phyloP scores from a whole-genome alignment of 2,329 filamentous ascomycete species.

The Lachnellula subtilissima region DNA sequence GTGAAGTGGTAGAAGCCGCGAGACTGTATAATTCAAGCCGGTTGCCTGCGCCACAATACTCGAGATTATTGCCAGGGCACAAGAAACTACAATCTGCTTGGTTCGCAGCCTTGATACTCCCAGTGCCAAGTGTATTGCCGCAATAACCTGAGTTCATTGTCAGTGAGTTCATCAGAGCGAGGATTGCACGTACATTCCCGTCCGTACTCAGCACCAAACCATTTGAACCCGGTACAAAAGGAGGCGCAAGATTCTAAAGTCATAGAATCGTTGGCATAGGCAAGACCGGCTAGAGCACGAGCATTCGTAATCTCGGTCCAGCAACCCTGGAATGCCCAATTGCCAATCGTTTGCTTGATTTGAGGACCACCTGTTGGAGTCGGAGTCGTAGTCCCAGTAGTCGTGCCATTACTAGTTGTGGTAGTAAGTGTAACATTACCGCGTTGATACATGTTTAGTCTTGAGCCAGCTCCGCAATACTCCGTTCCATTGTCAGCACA shows the following conservation, averaged over 20 bases:
- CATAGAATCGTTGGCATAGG: conserved; percentile 27
- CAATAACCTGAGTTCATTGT: conserved; percentile 22
- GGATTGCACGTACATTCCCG: conserved; percentile 30
- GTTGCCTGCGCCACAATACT: conserved; percentile 30
- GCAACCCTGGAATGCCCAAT: conserved; percentile 29
- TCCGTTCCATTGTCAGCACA: conserved; percentile 29
- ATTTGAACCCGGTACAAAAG: conserved; percentile 29
- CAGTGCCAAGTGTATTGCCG: conserved; percentile 23
- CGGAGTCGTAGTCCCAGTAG: conserved; percentile 2
- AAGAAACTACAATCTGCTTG: conserved; percentile 21
- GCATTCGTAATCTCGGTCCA: conserved; percentile 28
- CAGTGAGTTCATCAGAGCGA: not conserved
- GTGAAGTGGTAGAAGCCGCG: not conserved
- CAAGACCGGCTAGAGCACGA: conserved; percentile 22
- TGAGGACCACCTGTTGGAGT: conserved; percentile 16
- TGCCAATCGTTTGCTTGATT: conserved; percentile 19
- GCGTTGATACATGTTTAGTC: conserved; percentile 26
- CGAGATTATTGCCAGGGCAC: conserved; percentile 23
- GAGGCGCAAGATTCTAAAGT: conserved; percentile 31
- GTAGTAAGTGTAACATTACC: conserved; percentile 3
- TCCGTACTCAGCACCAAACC: conserved; percentile 37
- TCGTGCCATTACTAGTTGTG: not conserved
- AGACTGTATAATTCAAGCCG: conserved; percentile 12
- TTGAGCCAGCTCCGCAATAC: conserved; percentile 31
- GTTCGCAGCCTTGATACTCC: conserved; percentile 20